Evolutionary conservation across 31 red algal genomes (phyloP).

Genomic region (Asparagopsis taxiformis): DNA sequence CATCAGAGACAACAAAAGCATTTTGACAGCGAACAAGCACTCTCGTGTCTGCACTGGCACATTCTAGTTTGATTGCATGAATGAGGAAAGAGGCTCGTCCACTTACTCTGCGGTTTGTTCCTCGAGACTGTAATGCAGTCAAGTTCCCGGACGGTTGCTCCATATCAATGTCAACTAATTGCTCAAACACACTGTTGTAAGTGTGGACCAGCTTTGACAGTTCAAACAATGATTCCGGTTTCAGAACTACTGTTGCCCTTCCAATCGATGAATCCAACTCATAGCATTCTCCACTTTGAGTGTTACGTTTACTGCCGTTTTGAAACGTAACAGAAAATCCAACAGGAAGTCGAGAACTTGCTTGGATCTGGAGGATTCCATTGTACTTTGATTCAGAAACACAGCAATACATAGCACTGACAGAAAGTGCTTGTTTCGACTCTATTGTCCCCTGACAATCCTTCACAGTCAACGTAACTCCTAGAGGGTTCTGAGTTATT

Average conservation of each 20-base stretch:
- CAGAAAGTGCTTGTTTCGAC: background rate
- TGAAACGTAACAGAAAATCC: background rate
- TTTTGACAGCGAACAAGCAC: slow-evolving; percentile 4
- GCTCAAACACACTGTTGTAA: background rate
- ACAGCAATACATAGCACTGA: background rate
- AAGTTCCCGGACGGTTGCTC: too few species aligned
- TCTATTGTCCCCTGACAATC: background rate
- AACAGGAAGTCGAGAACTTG: background rate
- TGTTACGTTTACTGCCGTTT: background rate
- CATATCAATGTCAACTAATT: background rate
- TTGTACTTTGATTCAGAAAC: background rate
- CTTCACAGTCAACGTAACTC: background rate
- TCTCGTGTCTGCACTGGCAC: background rate
- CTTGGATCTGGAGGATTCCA: background rate
- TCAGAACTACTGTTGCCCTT: background rate
- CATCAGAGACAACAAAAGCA: slow-evolving; percentile 5
- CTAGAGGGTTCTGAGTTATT: too few species aligned
- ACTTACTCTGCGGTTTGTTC: too few species aligned
- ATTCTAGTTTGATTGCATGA: background rate
- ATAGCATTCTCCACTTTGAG: background rate
- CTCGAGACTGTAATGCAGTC: too few species aligned
- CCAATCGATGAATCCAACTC: background rate
- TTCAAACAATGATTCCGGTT: background rate
- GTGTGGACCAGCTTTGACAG: background rate
- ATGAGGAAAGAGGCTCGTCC: background rate